Percentiles rank a stretch among this genome's conserved stretches.
Conservation (phyloP, 805 yeast genomes). For the Yarrowia sp. region DNA sequence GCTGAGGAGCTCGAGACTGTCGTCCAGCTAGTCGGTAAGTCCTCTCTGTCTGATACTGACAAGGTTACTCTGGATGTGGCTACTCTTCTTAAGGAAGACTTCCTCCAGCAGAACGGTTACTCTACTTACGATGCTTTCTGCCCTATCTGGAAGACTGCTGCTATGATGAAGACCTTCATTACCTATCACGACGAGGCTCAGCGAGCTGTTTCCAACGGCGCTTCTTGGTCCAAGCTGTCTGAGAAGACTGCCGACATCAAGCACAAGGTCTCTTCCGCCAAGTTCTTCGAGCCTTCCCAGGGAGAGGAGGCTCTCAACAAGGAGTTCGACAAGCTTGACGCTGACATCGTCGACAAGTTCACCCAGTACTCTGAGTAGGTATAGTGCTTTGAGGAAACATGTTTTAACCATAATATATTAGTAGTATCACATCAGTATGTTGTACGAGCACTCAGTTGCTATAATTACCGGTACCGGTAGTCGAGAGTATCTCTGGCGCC, state of each 20-base stretch:
- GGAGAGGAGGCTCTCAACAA: slow-evolving; percentile 80
- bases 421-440: slow-evolving; percentile 4
- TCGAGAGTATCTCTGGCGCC: too few relatives aligned
- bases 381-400: neutral
- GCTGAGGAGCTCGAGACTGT: slow-evolving; percentile 99
- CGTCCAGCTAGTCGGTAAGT: slow-evolving; percentile 98
- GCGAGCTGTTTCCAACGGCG: slow-evolving; percentile 92
- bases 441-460: too few relatives aligned
- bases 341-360: slow-evolving; percentile 84
- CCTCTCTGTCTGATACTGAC: slow-evolving; percentile 95
- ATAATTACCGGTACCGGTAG: too few relatives aligned
- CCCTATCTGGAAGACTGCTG: slow-evolving; percentile 98
- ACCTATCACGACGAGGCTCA: slow-evolving; percentile 96
- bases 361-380: slow-evolving; percentile 52
- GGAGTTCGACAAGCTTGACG: slow-evolving; percentile 78
- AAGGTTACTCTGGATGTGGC: slow-evolving; percentile 96
- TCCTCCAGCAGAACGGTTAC: slow-evolving; percentile 99
- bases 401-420: slow-evolving; percentile 28
- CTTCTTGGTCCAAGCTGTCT: slow-evolving; percentile 89
- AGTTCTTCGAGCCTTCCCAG: slow-evolving; percentile 92
- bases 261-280: slow-evolving; percentile 91
- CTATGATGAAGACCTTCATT: slow-evolving; percentile 96
- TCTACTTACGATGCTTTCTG: slow-evolving; percentile 98
- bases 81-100: slow-evolving; percentile 91
- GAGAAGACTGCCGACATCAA: slow-evolving; percentile 91